phyloP scores from a whole-genome alignment of 2,329 filamentous ascomycete species.

The Cladosporium sp. region DNA sequence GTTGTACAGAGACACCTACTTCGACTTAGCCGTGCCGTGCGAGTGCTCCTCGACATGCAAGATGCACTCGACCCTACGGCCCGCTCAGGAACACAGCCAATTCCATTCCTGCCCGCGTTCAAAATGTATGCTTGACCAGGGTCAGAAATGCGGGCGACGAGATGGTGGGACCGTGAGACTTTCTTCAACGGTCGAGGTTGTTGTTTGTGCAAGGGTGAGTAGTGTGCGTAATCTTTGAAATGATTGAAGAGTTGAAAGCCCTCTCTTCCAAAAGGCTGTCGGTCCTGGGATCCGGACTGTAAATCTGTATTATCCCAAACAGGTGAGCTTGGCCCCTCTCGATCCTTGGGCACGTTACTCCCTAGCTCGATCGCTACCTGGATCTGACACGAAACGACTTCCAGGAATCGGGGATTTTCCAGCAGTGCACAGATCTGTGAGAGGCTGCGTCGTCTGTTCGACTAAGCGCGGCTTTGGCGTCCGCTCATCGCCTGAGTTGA shows the following conservation, averaged over 20 bases:
- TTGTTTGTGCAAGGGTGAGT: slow-evolving; percentile 5
- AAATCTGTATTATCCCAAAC: neutral
- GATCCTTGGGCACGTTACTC: neutral
- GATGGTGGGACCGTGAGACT: slow-evolving; percentile 2
- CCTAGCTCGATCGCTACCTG: no score
- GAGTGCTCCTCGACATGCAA: neutral
- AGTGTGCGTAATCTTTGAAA: neutral
- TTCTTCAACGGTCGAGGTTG: neutral
- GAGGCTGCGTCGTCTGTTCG: no score
- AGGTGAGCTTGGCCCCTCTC: neutral
- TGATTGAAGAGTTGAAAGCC: neutral
- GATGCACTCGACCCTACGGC: slow-evolving; percentile 10
- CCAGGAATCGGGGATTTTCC: no score
- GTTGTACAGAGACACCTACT: neutral
- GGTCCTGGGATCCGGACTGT: slow-evolving; percentile 3
- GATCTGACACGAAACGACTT: no score
- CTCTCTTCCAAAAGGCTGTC: neutral
- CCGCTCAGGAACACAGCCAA: slow-evolving; percentile 18
- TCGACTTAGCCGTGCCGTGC: neutral
- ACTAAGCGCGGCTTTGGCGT: no score
- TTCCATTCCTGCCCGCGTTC: slow-evolving; percentile 15
- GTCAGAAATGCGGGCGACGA: slow-evolving; percentile 1
- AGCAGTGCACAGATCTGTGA: no score
- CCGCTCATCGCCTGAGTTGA: no score
- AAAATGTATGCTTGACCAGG: neutral